phyloP scores from a whole-genome alignment of 441 rosid species.

The Sinapis alba region DNA sequence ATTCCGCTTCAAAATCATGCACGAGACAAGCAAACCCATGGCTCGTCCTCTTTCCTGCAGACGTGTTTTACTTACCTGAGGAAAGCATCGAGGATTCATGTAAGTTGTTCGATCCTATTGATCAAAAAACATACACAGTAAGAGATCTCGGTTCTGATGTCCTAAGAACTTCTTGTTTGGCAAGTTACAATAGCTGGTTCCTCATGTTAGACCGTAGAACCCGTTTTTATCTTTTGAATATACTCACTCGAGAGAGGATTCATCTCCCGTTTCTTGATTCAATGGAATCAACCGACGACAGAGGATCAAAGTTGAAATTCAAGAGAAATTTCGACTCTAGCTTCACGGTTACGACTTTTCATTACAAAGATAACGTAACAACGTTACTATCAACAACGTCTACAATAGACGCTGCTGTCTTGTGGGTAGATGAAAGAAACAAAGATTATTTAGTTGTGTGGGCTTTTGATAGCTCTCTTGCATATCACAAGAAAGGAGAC shows the following conservation, averaged over 20 bases:
- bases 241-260: neutral
- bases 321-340: neutral
- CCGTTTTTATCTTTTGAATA: neutral
- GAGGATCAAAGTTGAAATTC: neutral
- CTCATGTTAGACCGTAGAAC: neutral
- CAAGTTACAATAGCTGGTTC: neutral
- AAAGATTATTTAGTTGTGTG: neutral
- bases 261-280: neutral
- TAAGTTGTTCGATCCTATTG: neutral
- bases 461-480: neutral
- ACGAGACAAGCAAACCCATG: constrained; percentile 1
- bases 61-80: neutral
- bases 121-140: neutral
- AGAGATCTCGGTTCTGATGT: neutral
- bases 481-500: neutral
- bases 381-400: neutral
- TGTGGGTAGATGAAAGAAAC: neutral
- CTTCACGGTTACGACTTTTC: neutral
- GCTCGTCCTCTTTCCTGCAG: neutral
- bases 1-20: neutral
- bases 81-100: neutral
- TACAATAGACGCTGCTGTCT: neutral
- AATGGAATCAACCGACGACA: neutral
- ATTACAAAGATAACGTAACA: neutral
- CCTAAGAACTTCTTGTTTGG: neutral